Percentiles rank a stretch among this genome's conserved stretches.
Evolutionary conservation across 176 grass and related monocot species (phyloP).

Genomic region (Eragrostis curvula): DNA sequence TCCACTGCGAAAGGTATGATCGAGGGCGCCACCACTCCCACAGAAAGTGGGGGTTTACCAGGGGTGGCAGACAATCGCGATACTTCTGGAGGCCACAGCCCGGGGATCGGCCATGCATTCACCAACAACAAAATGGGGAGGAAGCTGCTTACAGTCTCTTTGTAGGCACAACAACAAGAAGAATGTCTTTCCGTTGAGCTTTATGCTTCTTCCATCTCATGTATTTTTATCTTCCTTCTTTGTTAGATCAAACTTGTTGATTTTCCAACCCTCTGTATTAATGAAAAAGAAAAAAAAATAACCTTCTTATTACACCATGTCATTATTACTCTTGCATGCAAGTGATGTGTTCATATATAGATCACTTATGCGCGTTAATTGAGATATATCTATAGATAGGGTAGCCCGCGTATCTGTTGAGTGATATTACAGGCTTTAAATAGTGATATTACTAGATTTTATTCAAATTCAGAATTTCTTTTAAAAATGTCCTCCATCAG

Average conservation of each 20-base stretch:
- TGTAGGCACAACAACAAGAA: too few species aligned
- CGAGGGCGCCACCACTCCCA: not conserved
- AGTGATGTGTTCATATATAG: too few species aligned
- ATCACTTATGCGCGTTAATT: too few species aligned
- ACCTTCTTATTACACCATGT: too few species aligned
- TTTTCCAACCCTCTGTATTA: not conserved
- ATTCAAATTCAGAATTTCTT: too few species aligned
- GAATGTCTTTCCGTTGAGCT: too few species aligned
- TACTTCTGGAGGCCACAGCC: conserved; percentile 17
- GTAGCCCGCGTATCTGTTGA: too few species aligned
- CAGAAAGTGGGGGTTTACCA: not conserved
- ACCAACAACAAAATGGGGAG: conserved; percentile 45
- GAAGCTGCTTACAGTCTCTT: conserved; percentile 11
- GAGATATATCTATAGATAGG: too few species aligned
- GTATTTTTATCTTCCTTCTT: not conserved
- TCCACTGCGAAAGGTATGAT: not conserved
- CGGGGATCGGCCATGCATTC: conserved; percentile 38
- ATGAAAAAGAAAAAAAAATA: not conserved
- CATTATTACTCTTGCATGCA: too few species aligned
- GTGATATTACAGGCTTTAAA: too few species aligned
- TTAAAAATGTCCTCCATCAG: too few species aligned
- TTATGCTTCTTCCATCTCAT: not conserved
- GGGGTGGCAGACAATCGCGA: conserved; percentile 4
- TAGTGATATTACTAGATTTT: too few species aligned
- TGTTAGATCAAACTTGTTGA: not conserved